Base-by-base conservation (phyloP, 345 rosid species). In the Psidium friedrichsthalianum region DNA sequence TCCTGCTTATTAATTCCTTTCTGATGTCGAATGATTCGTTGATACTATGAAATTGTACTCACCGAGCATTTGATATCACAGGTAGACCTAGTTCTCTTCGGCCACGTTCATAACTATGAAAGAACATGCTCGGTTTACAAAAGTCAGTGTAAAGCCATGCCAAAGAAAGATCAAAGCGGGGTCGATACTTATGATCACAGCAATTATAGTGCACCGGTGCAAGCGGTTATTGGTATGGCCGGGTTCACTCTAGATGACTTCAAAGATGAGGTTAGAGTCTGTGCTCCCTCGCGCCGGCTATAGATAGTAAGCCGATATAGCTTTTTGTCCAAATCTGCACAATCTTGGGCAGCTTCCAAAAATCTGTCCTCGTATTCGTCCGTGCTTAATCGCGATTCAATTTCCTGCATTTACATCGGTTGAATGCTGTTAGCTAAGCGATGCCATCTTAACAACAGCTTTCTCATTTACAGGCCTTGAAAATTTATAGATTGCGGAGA, bases 61-160 rank as follows among this genome's bases (percentile, higher is more conserved):
- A 51, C 20, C 11, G 13, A 27, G 82, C 11, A 42, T 20, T 24
- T 32, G 24, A n/a, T 0, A 13, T 8, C 32, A 16, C 53, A 94
- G 96, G 97, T 92, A 21, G 97, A 93, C 86, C 78, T 93, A 47
- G 95, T 22, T 36, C 92, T 94, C 15, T 86, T 90, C n/a, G 95
- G 97, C 18, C 95, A 94, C 78, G 94, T 94, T 51, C 97, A 94
- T 87, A 94, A 93, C 82, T 93, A 94, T 29, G 97, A 92, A 86
- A 89, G 97, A 86, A 94, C 92, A 18, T 94, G 95, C 84, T 92
- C 95, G 4, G 80, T 94, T 36, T 92, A 78, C 82, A 84, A 85
- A 74, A 54, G 51, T 7, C 32, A 83, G 12, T 94, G 97, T 87
- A 84, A 86, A 53, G 93, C 90, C 76, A 90, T 89, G 91, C 97